Evolutionary conservation across 2,329 filamentous ascomycete genomes (phyloP), one percentile per base, ranked within the genome.

Genomic region (Clonostachys solani): DNA sequence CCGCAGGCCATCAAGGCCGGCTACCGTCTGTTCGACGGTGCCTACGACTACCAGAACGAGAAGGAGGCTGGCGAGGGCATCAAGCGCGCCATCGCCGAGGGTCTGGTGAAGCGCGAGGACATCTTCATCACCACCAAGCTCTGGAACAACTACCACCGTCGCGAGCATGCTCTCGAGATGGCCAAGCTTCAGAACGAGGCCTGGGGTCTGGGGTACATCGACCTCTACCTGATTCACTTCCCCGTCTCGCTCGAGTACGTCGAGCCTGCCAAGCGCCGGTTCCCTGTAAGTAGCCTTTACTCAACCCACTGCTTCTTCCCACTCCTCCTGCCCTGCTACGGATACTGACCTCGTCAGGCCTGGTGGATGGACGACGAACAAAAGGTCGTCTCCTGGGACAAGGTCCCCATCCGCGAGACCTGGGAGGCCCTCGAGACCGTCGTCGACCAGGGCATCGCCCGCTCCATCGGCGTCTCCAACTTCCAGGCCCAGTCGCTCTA

Each of bases 101-200:
- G 79, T 33, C 75, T 84, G 42, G 74, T 88, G 12, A 82, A 84
- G 44, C 66, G 88, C 49, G 83, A 87, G 67, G 89, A 95, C 33
- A 84, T 95, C 61, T 95, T 95, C 78, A 80, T 95, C 62, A 87
- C 91, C 52, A 89, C 85, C 66, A 95, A 95, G 77, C 84, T 95
- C 44, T 95, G 89, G 89, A 91, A 91, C 74, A 84, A 84, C 60
- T 94, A 92, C 79, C 88, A 95, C 74, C 84, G 90, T 59, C 78
- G 75, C 54, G 84, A 91, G 54, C 78, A 81, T 56, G 88, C 91
- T 46, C 78, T 84, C 63, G 80, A 80, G 42, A 89, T 92, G 63
- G 78, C 76, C 65, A 80, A 80, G 66, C 84, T 84, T 62, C 86
- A 90, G 69, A 82, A 90, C 50, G 78, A 81, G 55, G 86, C 91